Percentiles rank a stretch among this genome's conserved stretches.
phyloP scores from a whole-genome alignment of 176 grass and related monocot genomes.

The Melocanna baccifera region DNA sequence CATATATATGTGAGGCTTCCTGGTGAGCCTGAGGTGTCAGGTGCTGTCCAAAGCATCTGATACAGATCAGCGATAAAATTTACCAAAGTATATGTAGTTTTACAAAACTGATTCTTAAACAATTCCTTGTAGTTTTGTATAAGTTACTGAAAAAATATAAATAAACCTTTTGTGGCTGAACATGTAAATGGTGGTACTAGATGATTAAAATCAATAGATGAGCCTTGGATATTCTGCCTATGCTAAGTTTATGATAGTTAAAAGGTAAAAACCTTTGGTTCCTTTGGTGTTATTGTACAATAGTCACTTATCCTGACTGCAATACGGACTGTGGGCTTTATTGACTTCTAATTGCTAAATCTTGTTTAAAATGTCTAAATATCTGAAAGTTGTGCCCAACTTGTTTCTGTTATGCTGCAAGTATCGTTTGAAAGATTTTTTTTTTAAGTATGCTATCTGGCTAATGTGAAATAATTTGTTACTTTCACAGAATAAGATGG shows the following conservation, averaged over 20 bases:
- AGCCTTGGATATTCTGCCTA: not conserved
- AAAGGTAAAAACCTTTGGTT: not conserved
- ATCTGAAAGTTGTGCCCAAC: not conserved
- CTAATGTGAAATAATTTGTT: not conserved
- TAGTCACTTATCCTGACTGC: conserved; percentile 5
- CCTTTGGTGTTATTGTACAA: not conserved
- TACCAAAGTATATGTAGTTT: not conserved
- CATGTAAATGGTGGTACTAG: not conserved
- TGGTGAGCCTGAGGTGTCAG: not conserved
- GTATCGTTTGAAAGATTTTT: not conserved
- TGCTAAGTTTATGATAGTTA: not conserved
- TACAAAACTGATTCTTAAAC: not conserved
- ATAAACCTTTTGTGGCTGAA: not conserved
- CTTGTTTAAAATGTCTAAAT: conserved; percentile 2
- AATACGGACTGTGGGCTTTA: not conserved
- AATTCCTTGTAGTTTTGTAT: not conserved
- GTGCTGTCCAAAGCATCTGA: not conserved
- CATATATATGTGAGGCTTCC: not conserved
- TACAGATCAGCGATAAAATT: not conserved
- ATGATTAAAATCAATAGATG: not conserved
- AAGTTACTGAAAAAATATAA: not conserved
- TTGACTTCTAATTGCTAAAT: not conserved
- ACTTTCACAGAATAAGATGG: conserved; percentile 4
- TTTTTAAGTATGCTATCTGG: not conserved
- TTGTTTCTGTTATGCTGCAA: not conserved